Evolutionary conservation across 1,284 basidiomycete species (phyloP).

Genomic region (Cronartium quercuum): DNA sequence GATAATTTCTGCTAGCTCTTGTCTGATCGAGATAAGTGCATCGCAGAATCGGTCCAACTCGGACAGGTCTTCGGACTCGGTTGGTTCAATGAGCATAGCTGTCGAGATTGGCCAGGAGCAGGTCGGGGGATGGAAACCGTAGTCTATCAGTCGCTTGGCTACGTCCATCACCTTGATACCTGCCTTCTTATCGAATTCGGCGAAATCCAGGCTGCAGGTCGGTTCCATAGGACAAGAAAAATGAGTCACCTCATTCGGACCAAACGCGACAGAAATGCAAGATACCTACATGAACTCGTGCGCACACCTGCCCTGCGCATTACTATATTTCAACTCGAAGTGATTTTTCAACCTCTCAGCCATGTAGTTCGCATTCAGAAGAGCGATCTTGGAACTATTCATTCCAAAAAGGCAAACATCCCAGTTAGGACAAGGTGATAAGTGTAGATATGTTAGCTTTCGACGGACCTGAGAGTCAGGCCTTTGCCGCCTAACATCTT

Average conservation of each 20-base stretch:
- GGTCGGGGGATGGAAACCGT: conserved; percentile 79
- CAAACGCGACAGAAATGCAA: not conserved
- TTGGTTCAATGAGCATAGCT: conserved; percentile 86
- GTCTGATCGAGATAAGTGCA: conserved; percentile 90
- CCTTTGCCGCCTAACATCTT: conserved; percentile 51
- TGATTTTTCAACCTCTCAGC: conserved; percentile 74
- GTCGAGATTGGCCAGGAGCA: conserved; percentile 92
- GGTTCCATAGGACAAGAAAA: not conserved
- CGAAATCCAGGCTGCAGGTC: conserved; percentile 64
- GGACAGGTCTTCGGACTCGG: conserved; percentile 82
- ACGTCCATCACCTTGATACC: conserved; percentile 91
- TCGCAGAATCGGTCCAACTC: conserved; percentile 93
- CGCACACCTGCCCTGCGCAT: conserved; percentile 80
- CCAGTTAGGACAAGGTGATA: conserved; percentile 70
- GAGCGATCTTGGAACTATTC: conserved; percentile 77
- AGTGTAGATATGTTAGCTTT: not conserved
- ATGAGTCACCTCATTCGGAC: not conserved
- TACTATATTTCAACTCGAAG: conserved; percentile 85
- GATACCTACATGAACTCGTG: conserved; percentile 69
- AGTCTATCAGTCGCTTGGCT: conserved; percentile 80
- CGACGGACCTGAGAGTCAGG: not conserved
- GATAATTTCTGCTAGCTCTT: conserved; percentile 81
- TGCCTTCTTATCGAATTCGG: conserved; percentile 81
- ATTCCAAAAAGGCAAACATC: conserved; percentile 73
- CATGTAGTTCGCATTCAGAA: conserved; percentile 96